Conservation (phyloP, 1,139 yeast genomes). For the Suhomyces yuchorum region DNA sequence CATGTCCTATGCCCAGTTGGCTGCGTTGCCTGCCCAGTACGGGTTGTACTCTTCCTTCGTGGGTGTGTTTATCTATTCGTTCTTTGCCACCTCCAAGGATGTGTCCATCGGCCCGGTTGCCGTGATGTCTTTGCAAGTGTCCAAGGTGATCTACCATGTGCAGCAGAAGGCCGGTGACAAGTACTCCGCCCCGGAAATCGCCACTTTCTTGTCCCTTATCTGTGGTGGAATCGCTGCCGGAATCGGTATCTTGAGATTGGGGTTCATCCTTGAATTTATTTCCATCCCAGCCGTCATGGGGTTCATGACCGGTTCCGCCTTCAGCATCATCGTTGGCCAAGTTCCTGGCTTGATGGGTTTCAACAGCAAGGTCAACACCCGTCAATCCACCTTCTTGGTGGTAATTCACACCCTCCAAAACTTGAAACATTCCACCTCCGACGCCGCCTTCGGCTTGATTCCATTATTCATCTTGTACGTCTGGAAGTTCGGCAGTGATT, state of each 20-base stretch:
- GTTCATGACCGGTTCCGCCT: slow-evolving; percentile 93
- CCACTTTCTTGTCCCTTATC: slow-evolving; percentile 74
- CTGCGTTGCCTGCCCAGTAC: slow-evolving; percentile 77
- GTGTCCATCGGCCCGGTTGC: slow-evolving; percentile 98
- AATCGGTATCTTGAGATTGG: slow-evolving; percentile 79
- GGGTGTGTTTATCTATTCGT: slow-evolving; percentile 85
- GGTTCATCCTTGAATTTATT: slow-evolving; percentile 85
- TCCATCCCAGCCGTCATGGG: slow-evolving; percentile 94
- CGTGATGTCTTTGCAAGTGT: slow-evolving; percentile 87
- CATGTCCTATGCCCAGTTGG: slow-evolving; percentile 91
- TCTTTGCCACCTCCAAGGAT: slow-evolving; percentile 94
- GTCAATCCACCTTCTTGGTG: slow-evolving; percentile 68
- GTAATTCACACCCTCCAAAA: slow-evolving; percentile 73
- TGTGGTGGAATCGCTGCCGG: slow-evolving; percentile 87
- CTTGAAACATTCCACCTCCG: slow-evolving; percentile 63
- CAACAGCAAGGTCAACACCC: slow-evolving; percentile 64
- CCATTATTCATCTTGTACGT: slow-evolving; percentile 66
- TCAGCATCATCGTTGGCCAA: slow-evolving; percentile 79
- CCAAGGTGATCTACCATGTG: slow-evolving; percentile 73
- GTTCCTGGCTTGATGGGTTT: slow-evolving; percentile 87
- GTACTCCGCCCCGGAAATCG: slow-evolving; percentile 66
- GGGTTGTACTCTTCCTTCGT: slow-evolving; percentile 92
- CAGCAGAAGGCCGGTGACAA: slow-evolving; percentile 40
- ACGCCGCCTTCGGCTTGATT: slow-evolving; percentile 89
- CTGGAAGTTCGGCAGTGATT: slow-evolving; percentile 64